Base-by-base conservation (phyloP, 169 alveolate genomes). In the Eimeria tenella region DNA sequence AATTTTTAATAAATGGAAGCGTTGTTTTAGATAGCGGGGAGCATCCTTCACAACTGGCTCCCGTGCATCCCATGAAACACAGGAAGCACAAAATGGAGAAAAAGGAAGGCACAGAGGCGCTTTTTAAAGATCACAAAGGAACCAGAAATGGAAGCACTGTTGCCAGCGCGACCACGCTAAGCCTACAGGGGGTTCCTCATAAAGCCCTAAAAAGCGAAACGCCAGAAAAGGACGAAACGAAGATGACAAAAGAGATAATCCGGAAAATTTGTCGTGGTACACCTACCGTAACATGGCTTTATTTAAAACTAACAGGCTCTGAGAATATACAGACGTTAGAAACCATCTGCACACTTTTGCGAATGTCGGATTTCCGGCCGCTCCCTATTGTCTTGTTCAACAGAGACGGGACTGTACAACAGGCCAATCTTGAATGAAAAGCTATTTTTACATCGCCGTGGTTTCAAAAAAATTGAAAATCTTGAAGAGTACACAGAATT, bases 371-470 rank as follows among this genome's bases (percentile, higher is more conserved):
- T 10, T 11, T 21, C 13, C 11, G 21, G 23, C 15, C 13, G 50
- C 52, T 82, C 19, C 21, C 68, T 58, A 7, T 25, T 50, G 0
- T 56, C 71, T 21, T 58, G n/a, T 58, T 31, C 52, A 13, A 31
- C 91, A 91, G 96, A 92, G 95, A 62, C 98, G 95, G 94, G 98
- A 58, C 88, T 94, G 8, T 98, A 98, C 90, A 95, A 97, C 81
- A 97, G 99, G 5, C 98, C 98, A 77, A 98, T 97, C 68, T 96
- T 98, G 73, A 98, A 98, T 94, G 99, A 98, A 86, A 97, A 97
- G 77, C 97, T 98, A 21, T 98, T 97, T 94, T 95, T 98, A n/a
- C 99, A 98, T 95, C 98, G 97, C 95, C 96, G 97, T 81, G 98
- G 99, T 53, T 98, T 98, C 93, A 94, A 95, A 49, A 96, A 96